Base-by-base conservation (phyloP, 2,329 filamentous ascomycete species). In the Claviceps sp. region DNA sequence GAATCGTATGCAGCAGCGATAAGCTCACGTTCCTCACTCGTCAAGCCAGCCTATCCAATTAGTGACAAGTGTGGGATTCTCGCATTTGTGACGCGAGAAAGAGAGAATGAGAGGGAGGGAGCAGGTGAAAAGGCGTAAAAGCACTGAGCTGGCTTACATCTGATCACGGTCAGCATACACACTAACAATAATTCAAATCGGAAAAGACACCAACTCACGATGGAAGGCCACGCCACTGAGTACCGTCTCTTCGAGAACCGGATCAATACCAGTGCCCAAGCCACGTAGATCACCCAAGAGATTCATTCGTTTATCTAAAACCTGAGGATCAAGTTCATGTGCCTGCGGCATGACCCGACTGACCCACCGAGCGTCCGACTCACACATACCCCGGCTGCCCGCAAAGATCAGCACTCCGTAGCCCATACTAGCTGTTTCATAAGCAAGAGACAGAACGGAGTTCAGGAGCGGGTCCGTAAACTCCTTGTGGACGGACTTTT, bases 331-430 rank as follows among this genome's bases (percentile, higher is more conserved):
- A 18, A 79, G 60, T 48, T 74, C 70, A 16, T 70, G 60, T 4
- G 69, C 60, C 5, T 68, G 61, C 6, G 82, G 82, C 71, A 89
- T 75, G 9, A 79, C 81, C 52, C 80, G 75, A 57, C 82, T 82
- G 50, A 90, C 84, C 44, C 84, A 69, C 13, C 74, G 66, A n/a
- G 85, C 84, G 59, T 86, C 79, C 4, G 75, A 73, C 64, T 89
- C 85, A 59, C 83, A 86, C 11, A 76, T 75, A 50, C 74, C 70
- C 8, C 85, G 79, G 60, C 84, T 88, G 52, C 81, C 78, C 54
- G 84, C 85, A 62, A 90, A 90, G 1, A 90, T 77, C 37, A 90
- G 71, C 4, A 78, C 84, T 4, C 86, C 85, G 61, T 81, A 86
- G 1, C 84, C 85, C 42, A 77, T 74, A n/a, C 68, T 69, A 0